phyloP scores from a whole-genome alignment of 1,284 basidiomycete species.

The Mycena sp. region DNA sequence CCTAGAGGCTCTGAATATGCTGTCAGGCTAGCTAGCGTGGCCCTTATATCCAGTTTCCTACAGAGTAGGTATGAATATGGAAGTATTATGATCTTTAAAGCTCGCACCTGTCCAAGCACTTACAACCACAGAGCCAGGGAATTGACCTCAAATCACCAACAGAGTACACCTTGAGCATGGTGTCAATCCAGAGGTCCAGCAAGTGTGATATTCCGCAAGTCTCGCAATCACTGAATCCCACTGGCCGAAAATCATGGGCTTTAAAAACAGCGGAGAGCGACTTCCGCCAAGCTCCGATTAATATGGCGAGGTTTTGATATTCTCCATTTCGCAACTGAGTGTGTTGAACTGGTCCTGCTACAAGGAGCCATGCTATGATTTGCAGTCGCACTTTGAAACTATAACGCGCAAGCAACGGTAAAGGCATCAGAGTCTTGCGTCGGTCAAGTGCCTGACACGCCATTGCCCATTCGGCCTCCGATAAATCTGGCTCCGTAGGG shows the following conservation, averaged over 20 bases:
- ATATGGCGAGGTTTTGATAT: background rate
- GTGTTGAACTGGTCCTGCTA: background rate
- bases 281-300: background rate
- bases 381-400: background rate
- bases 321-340: background rate
- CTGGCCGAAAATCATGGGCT: too few species aligned
- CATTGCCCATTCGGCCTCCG: background rate
- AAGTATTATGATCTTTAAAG: background rate
- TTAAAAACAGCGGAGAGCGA: too few species aligned
- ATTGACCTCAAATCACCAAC: background rate
- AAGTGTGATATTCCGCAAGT: background rate
- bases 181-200: background rate
- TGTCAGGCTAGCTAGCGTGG: too few species aligned
- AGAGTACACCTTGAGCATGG: background rate
- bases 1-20: too few species aligned
- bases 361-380: constrained; percentile 14
- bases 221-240: background rate
- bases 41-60: too few species aligned
- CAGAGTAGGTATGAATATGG: too few species aligned
- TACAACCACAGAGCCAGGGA: background rate
- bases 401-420: background rate
- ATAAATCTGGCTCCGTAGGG: background rate
- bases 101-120: background rate
- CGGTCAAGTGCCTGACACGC: background rate
- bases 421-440: background rate